Base-by-base conservation (phyloP, 1,139 yeast genomes). In the Lodderomyces parapsilosis region DNA sequence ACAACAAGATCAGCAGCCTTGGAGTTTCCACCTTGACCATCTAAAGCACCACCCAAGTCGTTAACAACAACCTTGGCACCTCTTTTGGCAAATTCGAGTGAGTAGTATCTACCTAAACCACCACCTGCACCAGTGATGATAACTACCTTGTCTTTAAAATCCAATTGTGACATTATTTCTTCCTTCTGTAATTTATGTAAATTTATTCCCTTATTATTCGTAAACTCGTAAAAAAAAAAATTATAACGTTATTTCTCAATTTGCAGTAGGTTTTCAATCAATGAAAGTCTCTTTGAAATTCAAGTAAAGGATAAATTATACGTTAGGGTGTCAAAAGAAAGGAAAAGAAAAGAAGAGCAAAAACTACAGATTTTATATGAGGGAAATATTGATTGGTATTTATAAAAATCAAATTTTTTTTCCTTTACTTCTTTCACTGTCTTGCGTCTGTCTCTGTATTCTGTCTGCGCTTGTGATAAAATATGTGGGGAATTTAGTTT, bases 71-170 rank as follows among this genome's bases (percentile, higher is more conserved):
- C 86, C 59, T 81, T 83, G 51, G 98, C 99, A 37, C 98, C 98
- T 57, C 96, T 76, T 50, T 81, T 74, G 42, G 96, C 98, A 65
- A 78, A 91, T 56, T 85, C 91, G 33, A 88, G 69, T 18, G 97
- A 96, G 65, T 93, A 93, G 43, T 83, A 83, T 60, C 78, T 86
- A 34, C 99, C 99, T 42, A 93, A 78, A 33, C 98, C 99, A 56
- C 97, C 98, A 52, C 99, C 99, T 41, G 97, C 95, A 38, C 98
- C 99, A 46, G 98, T 93, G 63, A 93, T 83, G 50, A 90, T 80
- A 28, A 89, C 97, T 41, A 90, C 97, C 62, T 86, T 83, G 58
- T 82, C 89, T 56, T 86, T 85, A 58, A 83, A 88, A 15, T 72
- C 65, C 53, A 71, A 58, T 57, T 63, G 57, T 38, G 71, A 63